phyloP scores from a whole-genome alignment of 257 asterid species.

The Pogostemon cablin region DNA sequence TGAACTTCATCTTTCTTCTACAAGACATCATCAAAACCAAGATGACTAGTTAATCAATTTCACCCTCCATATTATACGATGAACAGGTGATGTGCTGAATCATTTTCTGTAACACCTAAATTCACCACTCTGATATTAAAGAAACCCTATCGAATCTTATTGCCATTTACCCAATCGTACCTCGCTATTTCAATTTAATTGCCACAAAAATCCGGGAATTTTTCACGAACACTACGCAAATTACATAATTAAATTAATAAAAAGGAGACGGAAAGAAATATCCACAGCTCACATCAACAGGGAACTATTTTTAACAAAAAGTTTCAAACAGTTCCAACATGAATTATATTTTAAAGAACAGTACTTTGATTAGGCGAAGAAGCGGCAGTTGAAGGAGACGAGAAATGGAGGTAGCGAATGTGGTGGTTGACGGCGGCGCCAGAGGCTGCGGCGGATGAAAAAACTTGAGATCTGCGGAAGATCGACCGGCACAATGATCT shows the following conservation, averaged over 20 bases:
- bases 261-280: slow-evolving; percentile 12
- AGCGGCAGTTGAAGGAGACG: slow-evolving; percentile 48
- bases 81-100: not conserved
- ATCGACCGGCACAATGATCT: slow-evolving; percentile 77
- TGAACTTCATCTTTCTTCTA: not conserved
- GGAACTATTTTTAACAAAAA: not conserved
- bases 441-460: slow-evolving; percentile 44
- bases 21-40: not conserved
- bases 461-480: slow-evolving; percentile 57
- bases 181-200: slow-evolving; percentile 1
- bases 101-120: not conserved
- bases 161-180: slow-evolving; percentile 10
- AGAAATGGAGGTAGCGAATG: slow-evolving; percentile 65
- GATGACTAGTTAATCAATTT: slow-evolving; percentile 12
- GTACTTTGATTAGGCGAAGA: slow-evolving; percentile 43
- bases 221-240: not conserved
- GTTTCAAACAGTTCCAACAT: not conserved
- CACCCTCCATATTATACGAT: slow-evolving; percentile 7
- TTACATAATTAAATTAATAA: not conserved
- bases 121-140: not conserved
- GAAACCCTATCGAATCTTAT: slow-evolving; percentile 23
- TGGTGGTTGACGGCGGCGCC: slow-evolving; percentile 53
- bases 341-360: not conserved
- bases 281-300: slow-evolving; percentile 10
- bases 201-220: not conserved